Conservation (phyloP, 2,329 filamentous ascomycete genomes). For the Aspergillus intermedius region DNA sequence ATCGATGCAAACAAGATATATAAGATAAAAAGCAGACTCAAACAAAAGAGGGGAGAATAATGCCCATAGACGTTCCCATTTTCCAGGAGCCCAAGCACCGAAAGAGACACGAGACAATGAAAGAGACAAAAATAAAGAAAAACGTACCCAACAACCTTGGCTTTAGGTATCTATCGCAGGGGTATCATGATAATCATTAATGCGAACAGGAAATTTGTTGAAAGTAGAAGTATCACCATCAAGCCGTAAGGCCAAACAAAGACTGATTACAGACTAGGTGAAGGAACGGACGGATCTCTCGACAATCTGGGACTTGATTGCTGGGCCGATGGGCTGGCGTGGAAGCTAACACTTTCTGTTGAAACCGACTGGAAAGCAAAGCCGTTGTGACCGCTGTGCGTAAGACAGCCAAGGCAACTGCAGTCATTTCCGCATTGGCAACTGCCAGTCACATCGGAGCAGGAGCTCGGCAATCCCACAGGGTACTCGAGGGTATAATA, state of each 20-base stretch:
- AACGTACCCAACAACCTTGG: slow-evolving; percentile 5
- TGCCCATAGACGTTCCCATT: neutral
- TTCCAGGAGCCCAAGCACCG: neutral
- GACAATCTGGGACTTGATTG: slow-evolving; percentile 2
- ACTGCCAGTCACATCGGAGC: slow-evolving; percentile 44
- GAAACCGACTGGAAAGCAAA: slow-evolving; percentile 25
- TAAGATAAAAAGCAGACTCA: neutral
- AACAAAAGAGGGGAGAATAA: slow-evolving; percentile 1
- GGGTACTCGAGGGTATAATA: slow-evolving; percentile 40
- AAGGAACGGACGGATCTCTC: slow-evolving; percentile 14
- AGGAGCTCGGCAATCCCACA: slow-evolving; percentile 32
- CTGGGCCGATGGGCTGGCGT: neutral
- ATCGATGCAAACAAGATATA: neutral
- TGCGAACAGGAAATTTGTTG: neutral
- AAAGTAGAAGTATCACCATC: neutral
- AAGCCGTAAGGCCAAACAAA: neutral
- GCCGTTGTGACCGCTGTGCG: slow-evolving; percentile 46
- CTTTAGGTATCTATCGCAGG: slow-evolving; percentile 15
- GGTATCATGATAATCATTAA: slow-evolving; percentile 25
- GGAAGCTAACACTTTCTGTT: neutral
- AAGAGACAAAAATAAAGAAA: slow-evolving; percentile 3
- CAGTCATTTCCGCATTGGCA: slow-evolving; percentile 50
- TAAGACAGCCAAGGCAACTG: slow-evolving; percentile 47
- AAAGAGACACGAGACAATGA: neutral
- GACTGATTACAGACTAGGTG: slow-evolving; percentile 12